Percentiles rank a stretch among this genome's conserved stretches.
These are phyloP conservation scores for Pascua sp. DNA, from an alignment of 1,284 basidiomycete genomes.

Conservation along the genomic window DNA sequence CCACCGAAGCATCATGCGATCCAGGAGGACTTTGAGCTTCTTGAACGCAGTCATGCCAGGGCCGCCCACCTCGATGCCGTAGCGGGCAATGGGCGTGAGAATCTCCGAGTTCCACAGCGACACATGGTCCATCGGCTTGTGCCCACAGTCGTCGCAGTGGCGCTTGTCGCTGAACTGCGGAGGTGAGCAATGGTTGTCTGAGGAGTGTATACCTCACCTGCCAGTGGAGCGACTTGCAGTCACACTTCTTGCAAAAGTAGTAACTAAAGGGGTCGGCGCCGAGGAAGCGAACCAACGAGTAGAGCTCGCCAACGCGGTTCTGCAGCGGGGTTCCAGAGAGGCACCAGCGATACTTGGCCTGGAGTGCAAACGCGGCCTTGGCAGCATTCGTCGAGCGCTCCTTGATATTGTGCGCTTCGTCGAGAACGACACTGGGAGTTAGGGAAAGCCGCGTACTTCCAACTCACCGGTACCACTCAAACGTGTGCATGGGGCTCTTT, in stretches of 20 bases:
- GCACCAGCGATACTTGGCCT: conserved; percentile 86
- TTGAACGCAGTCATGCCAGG: conserved; percentile 79
- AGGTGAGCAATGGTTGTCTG: conserved; percentile 9
- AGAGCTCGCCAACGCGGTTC: conserved; percentile 95
- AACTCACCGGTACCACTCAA: conserved; percentile 85
- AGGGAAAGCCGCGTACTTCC: conserved; percentile 67
- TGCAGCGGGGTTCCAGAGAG: conserved; percentile 96
- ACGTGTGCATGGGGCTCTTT: conserved; percentile 75
- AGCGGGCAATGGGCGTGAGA: conserved; percentile 86
- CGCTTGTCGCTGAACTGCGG: conserved; percentile 69
- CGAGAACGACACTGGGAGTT: conserved; percentile 54
- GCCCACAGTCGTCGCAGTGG: conserved; percentile 84
- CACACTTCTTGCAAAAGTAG: conserved; percentile 77
- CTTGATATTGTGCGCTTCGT: conserved; percentile 98
- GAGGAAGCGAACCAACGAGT: conserved; percentile 85
- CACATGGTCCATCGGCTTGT: conserved; percentile 91
- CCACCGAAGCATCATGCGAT: conserved; percentile 89
- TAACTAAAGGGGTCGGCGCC: conserved; percentile 82
- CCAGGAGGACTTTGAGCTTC: conserved; percentile 82
- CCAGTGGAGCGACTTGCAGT: conserved; percentile 58
- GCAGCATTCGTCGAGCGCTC: conserved; percentile 93
- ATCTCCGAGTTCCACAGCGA: conserved; percentile 58
- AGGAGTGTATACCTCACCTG: conserved; percentile 30
- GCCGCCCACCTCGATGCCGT: conserved; percentile 58
- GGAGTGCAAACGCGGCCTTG: conserved; percentile 87